These are phyloP conservation scores for Epichloe sibirici DNA, from an alignment of 2,329 filamentous ascomycete species.

Conservation along the genomic window DNA sequence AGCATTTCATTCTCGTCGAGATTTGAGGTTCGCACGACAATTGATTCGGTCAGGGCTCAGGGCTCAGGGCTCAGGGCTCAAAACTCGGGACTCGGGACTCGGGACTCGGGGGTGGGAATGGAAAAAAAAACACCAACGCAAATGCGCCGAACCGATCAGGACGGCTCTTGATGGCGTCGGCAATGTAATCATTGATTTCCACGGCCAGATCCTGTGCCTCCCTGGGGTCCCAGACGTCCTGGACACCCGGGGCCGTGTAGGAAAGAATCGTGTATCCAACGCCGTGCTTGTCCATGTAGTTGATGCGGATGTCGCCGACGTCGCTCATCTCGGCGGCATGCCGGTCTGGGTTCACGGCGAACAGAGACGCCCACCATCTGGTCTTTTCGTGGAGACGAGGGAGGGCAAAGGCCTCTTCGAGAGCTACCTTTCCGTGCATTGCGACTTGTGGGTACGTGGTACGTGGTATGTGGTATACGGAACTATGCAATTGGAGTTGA, in stretches of 20 bases:
- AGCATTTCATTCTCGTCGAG: neutral
- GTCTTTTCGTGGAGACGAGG: slow-evolving; percentile 46
- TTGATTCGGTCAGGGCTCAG: too few relatives aligned
- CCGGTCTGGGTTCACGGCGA: slow-evolving; percentile 45
- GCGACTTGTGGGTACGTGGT: neutral
- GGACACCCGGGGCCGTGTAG: slow-evolving; percentile 35
- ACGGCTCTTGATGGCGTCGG: slow-evolving; percentile 23
- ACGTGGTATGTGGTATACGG: too few relatives aligned
- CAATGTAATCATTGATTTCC: slow-evolving; percentile 30
- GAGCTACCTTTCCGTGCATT: slow-evolving; percentile 48
- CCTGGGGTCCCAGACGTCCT: slow-evolving; percentile 29
- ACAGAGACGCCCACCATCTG: slow-evolving; percentile 48
- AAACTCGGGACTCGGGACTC: too few relatives aligned
- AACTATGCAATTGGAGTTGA: too few relatives aligned
- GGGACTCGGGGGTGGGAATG: too few relatives aligned
- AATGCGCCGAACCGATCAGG: slow-evolving; percentile 34
- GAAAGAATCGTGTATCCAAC: slow-evolving; percentile 37
- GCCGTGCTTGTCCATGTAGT: slow-evolving; percentile 32
- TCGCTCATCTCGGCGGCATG: slow-evolving; percentile 42
- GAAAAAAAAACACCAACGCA: slow-evolving; percentile 18
- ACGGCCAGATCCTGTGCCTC: slow-evolving; percentile 29
- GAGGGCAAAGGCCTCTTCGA: slow-evolving; percentile 51
- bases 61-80: too few relatives aligned
- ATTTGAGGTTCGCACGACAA: neutral
- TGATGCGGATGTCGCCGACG: slow-evolving; percentile 27